Evolutionary conservation across 1,139 yeast genomes (phyloP), one percentile per base, ranked within the genome.

Genomic region (Suhomyces guaymorum): DNA sequence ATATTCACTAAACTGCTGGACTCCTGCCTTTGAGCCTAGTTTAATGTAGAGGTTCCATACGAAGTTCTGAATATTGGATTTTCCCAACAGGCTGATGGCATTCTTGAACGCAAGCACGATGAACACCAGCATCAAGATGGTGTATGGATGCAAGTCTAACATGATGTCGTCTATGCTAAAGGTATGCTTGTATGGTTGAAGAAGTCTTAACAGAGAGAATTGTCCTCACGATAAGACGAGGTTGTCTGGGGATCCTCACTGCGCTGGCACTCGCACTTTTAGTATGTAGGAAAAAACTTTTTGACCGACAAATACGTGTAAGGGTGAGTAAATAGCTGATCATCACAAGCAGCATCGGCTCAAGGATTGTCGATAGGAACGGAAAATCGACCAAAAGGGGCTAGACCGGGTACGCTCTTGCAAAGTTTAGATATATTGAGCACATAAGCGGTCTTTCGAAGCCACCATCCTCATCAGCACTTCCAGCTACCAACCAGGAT

Each of bases 31-130:
- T 41, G 52, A 66, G 1, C 70, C 70, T 2, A 68, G 35, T 32
- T 48, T 46, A 15, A 68, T 48, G 48, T 72, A 76, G 1, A 59
- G 14, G 11, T 42, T 37, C 83, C 82, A 78, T 7, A 51, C 55
- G 6, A 44, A 38, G n/a, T 57, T 58, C 33, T 67, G 63, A 10
- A 74, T 45, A 2, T 46, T 43, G 17, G 56, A 33, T 48, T 66
- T 67, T 1, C 78, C 76, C 1, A 70, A 44, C 8, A 49, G 35
- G 2, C 51, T 44, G 7, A 73, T 52, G 1, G 54, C 13, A 33
- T 63, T 60, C 43, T 72, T 59, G 28, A 57, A 7, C 3, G 63
- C 19, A 10, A 73, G 57, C 13, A 73, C 55, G 13, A 53, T 32
- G 13, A 71, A 50, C 15, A 67, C 55, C 14, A 44, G 18, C 6